Evolutionary conservation across 768 basidiomycete species (phyloP).

Genomic region (Fomitopsis serialis): DNA sequence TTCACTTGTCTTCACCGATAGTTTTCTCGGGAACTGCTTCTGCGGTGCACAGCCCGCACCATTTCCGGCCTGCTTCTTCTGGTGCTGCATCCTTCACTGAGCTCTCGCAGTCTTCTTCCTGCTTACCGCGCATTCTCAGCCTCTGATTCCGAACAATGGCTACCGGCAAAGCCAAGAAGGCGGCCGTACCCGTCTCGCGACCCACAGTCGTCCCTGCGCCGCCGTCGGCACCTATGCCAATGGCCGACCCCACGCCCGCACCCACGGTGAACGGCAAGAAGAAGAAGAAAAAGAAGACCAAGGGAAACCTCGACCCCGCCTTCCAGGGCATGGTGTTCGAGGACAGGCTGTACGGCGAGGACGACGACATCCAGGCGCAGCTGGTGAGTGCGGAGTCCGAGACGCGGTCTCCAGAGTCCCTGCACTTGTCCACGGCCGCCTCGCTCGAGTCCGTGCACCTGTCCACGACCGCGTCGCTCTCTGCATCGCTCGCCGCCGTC

Average conservation of each 20-base stretch:
- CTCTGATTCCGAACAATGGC: background rate
- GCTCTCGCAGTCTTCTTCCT: background rate
- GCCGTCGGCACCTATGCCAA: background rate
- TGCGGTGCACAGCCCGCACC: too few relatives aligned
- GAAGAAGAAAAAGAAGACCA: constrained; percentile 43
- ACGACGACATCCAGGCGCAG: constrained; percentile 8
- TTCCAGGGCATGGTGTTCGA: constrained; percentile 5
- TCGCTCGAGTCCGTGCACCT: constrained; percentile 44
- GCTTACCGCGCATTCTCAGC: background rate
- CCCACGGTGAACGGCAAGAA: constrained; percentile 25
- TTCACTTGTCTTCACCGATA: too few relatives aligned
- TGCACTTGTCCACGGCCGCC: constrained; percentile 36
- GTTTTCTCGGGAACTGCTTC: too few relatives aligned
- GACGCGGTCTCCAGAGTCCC: constrained; percentile 6
- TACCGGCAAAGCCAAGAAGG: background rate
- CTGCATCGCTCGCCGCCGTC: constrained; percentile 29
- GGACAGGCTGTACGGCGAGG: constrained; percentile 23
- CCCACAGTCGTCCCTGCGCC: background rate
- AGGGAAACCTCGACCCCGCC: constrained; percentile 22
- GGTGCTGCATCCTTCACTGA: background rate
- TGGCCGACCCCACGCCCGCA: background rate
- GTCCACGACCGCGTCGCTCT: constrained; percentile 40
- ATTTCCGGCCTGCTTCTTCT: too few relatives aligned
- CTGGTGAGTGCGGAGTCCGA: background rate
- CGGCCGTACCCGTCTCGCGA: background rate